Evolutionary conservation across 169 alveolate species (phyloP), one percentile per base, ranked within the genome.

Genomic region (Cyclospora cayetanensis): DNA sequence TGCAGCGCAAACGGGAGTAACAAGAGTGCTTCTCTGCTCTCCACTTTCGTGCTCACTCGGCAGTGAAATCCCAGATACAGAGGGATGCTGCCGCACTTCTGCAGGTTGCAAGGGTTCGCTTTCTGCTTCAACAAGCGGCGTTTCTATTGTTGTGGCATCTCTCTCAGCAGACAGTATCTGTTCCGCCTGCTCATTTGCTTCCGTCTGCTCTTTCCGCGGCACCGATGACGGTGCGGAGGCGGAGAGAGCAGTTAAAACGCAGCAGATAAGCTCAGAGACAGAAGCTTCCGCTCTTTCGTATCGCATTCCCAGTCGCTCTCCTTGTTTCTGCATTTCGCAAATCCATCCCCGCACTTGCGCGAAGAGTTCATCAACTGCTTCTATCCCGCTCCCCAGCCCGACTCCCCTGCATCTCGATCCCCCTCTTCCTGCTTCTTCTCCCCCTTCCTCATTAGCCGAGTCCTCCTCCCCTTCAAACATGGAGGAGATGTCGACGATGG

Each of bases 331-430:
- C 77, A 82, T 52, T 27, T 52, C 90, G 74, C 42, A 66, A 4
- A 55, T n/a, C 90, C 90, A 82, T 11, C 3, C 5, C 22, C 42
- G 29, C 0, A 55, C 27, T 66, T 68, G 35, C 2, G 39, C 77
- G 31, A 82, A 82, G 42, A 82, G 41, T 35, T 82, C 90, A 4
- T 15, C 31, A 15, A 82, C 15, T n/a, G 90, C 90, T 18, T 46
- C 90, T 50, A 55, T 3, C 1, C 86, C 2, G 35, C 63, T 11
- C 25, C 86, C 11, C 77, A 65, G 77, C 35, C 34, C 39, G 34
- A 11, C 77, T 15, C 25, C 31, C 25, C 7, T 22, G 39, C 39
- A 41, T 2, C 77, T 22, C 12, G 15, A 11, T 41, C 27, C 34
- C 4, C 68, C n/a, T 29, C 25, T 29, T n/a, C 3, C 4, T 9